phyloP scores from a whole-genome alignment of 1,284 basidiomycete species.

The Sanghuangporus sanghuang region DNA sequence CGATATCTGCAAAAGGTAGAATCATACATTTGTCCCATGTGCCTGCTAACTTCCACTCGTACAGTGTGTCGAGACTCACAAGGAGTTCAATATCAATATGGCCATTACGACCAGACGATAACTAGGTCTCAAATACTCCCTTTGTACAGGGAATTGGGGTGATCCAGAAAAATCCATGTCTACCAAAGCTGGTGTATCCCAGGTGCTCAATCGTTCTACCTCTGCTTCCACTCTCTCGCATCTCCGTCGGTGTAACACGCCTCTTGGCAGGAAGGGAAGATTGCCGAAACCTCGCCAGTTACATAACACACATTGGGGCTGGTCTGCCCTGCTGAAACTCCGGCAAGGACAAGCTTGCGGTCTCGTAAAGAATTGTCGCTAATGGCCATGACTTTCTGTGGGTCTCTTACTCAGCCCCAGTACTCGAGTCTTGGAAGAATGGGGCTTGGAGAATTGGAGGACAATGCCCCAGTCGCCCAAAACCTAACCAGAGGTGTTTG shows the following conservation, averaged over 20 bases:
- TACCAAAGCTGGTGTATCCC: conserved; percentile 96
- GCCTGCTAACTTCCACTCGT: neutral
- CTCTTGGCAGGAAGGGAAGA: conserved; percentile 97
- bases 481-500: conserved; percentile 95
- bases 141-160: conserved; percentile 99
- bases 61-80: conserved; percentile 95
- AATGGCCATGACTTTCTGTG: conserved; percentile 97
- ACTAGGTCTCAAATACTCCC: conserved; percentile 98
- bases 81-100: conserved; percentile 88
- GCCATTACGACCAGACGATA: conserved; percentile 95
- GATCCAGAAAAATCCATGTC: conserved; percentile 99
- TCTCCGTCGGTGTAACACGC: conserved; percentile 96
- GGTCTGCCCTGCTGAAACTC: conserved; percentile 99
- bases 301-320: conserved; percentile 99
- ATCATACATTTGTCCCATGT: neutral
- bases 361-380: conserved; percentile 98
- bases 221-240: conserved; percentile 98
- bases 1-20: conserved; percentile 92
- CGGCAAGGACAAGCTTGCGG: conserved; percentile 99
- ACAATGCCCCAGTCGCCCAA: conserved; percentile 82
- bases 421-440: conserved; percentile 98
- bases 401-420: conserved; percentile 94
- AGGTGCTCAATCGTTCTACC: conserved; percentile 98
- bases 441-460: conserved; percentile 93
- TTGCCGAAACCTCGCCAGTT: conserved; percentile 98